Base-by-base conservation (phyloP, 1,284 basidiomycete species). In the Meira nashicola region DNA sequence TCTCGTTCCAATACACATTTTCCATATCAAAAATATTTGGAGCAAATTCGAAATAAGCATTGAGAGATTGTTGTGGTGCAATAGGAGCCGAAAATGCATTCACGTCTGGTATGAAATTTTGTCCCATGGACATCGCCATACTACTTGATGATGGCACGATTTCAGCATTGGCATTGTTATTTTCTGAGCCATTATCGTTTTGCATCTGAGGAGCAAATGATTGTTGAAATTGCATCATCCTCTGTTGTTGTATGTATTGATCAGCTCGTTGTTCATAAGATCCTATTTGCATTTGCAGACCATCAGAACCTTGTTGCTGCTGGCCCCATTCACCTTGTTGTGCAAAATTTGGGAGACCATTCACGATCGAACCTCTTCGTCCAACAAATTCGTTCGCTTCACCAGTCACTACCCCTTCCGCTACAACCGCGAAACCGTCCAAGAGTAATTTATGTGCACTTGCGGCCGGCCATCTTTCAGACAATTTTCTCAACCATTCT, bases 1-100 rank as follows among this genome's bases (percentile, higher is more conserved):
- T 70, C 28, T 71, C 69, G 57, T 71, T 71, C 69, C 69, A 71
- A 58, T 67, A 71, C 51, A 69, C 68, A 25, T 63, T 63, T 51
- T 71, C 69, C 47, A 68, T 64, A 53, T 71, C 69, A 47, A 71
- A 71, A 49, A 68, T 60, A 3, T 64, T 62, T 37, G 67, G 68
- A 10, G 67, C 62, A 39, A 62, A 67, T 14, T 49, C n/a, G 10
- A 44, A 48, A 7, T 48, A 23, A 48, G 14, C 17, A 25, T 48
- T 48, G 14, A 25, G 23, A 25, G n/a, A 23, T 48, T 15, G 46
- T 25, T 48, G 46, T 23, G 21, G 17, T 17, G 14, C 21, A 8
- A 23, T 23, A 21, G 12, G 46, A 21, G 46, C 14, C 12, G 17
- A 14, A 7, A 23, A 23, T 14, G 12, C 25, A 21, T 43, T 43